Conservation (phyloP, 1,139 yeast genomes). For the Pichia norvegensis region DNA sequence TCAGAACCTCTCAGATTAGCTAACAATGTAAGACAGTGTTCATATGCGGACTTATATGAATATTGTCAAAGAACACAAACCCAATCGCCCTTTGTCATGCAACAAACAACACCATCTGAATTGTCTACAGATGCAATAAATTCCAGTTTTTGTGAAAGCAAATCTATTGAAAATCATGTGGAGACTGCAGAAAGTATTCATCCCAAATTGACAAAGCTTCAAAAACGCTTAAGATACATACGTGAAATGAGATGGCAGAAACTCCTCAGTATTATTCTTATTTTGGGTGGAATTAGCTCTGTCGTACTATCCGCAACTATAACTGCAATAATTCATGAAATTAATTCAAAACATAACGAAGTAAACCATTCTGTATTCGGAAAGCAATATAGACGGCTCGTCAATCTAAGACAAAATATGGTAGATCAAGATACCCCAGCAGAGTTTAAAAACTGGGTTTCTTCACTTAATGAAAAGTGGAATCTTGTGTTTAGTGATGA, state of each 20-base stretch:
- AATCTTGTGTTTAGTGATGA: constrained; percentile 50
- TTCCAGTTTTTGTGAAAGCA: neutral
- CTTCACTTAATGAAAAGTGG: constrained; percentile 45
- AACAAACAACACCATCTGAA: neutral
- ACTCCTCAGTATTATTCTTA: neutral
- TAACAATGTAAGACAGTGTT: neutral
- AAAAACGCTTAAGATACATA: neutral
- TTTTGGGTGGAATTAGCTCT: neutral
- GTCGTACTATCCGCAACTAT: constrained; percentile 2
- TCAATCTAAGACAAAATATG: neutral
- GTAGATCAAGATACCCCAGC: constrained; percentile 71
- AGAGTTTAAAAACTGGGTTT: neutral
- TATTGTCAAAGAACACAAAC: neutral
- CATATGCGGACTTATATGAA: neutral
- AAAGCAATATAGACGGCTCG: neutral
- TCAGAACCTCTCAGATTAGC: neutral
- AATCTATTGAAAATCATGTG: neutral
- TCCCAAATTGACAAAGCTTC: neutral
- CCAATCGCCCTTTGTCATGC: neutral
- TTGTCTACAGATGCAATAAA: neutral
- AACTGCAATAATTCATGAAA: neutral
- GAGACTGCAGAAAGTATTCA: neutral
- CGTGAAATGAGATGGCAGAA: neutral
- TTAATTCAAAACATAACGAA: neutral
- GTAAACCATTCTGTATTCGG: constrained; percentile 1